Percentiles rank a stretch among this genome's conserved stretches.
Conservation (phyloP, 179 eudicot genomes). For the Amaranthus tricolor region DNA sequence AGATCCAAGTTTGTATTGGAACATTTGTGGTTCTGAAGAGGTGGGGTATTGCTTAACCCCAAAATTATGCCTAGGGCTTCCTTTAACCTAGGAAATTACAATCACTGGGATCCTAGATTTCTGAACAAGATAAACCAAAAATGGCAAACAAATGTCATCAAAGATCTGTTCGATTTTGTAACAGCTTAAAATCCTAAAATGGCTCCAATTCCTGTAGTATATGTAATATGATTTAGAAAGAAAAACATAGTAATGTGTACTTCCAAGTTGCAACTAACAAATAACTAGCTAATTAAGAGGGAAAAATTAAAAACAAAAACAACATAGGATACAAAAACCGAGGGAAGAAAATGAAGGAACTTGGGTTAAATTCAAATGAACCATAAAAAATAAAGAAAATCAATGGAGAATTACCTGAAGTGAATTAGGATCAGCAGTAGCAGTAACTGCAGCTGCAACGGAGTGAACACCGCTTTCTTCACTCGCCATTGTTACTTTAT, state of each 20-base stretch:
- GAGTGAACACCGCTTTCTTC: conserved; percentile 48
- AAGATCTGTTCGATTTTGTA: not conserved
- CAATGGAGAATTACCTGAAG: conserved; percentile 35
- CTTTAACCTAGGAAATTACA: too few species aligned
- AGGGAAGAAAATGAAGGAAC: not conserved
- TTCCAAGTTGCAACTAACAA: not conserved
- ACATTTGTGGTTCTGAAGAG: too few species aligned
- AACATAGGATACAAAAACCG: not conserved
- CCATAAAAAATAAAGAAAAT: not conserved
- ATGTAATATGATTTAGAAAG: too few species aligned
- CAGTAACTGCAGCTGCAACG: conserved; percentile 13
- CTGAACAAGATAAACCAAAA: not conserved
- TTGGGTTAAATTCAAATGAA: not conserved
- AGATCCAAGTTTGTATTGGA: not conserved
- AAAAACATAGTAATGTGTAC: not conserved
- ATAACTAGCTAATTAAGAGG: not conserved
- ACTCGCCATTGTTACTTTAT: conserved; percentile 36
- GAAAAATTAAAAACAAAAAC: not conserved
- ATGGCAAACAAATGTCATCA: not conserved
- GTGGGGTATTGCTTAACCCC: too few species aligned
- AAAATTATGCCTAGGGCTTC: too few species aligned
- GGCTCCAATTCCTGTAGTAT: not conserved
- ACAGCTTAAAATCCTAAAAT: not conserved
- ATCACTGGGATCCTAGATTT: too few species aligned
- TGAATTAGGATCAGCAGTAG: conserved; percentile 41